Percentiles rank a stretch among this genome's conserved stretches.
Evolutionary conservation across 2,329 filamentous ascomycete species (phyloP).

Genomic region (Fonsecaea erecta): DNA sequence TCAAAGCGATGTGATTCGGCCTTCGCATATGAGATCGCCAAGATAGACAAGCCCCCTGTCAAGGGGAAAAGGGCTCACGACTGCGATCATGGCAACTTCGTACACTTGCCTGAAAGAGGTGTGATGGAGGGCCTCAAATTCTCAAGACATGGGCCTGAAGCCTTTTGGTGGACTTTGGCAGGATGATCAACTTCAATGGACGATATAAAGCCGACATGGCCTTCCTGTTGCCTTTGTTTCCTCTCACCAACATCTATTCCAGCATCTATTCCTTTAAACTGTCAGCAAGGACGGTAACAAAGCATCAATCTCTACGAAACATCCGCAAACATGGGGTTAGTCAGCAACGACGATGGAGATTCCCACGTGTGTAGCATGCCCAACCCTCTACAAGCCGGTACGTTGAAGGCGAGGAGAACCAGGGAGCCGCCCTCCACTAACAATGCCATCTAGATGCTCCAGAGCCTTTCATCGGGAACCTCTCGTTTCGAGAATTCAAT

Average conservation of each 20-base stretch:
- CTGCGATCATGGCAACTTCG: background rate
- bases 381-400: conserved; percentile 10
- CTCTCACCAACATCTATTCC: background rate
- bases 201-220: background rate
- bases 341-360: background rate
- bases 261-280: background rate
- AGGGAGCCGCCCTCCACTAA: background rate
- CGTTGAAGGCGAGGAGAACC: background rate
- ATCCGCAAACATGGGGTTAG: conserved; percentile 9
- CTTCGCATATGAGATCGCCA: background rate
- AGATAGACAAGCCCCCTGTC: background rate
- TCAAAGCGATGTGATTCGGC: background rate
- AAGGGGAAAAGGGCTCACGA: background rate
- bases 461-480: conserved; percentile 35
- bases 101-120: background rate
- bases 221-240: background rate
- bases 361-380: conserved; percentile 10
- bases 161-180: background rate
- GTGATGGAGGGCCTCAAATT: background rate
- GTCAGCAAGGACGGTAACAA: background rate
- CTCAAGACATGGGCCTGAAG: background rate
- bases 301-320: background rate
- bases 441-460: conserved; percentile 7
- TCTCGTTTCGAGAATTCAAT: conserved; percentile 45
- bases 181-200: background rate